A percentile compares a stretch with the other conserved stretches of the same genome.
These are phyloP conservation scores for Salvia splendens DNA, from an alignment of 257 asterid species.

Conservation along the genomic window DNA sequence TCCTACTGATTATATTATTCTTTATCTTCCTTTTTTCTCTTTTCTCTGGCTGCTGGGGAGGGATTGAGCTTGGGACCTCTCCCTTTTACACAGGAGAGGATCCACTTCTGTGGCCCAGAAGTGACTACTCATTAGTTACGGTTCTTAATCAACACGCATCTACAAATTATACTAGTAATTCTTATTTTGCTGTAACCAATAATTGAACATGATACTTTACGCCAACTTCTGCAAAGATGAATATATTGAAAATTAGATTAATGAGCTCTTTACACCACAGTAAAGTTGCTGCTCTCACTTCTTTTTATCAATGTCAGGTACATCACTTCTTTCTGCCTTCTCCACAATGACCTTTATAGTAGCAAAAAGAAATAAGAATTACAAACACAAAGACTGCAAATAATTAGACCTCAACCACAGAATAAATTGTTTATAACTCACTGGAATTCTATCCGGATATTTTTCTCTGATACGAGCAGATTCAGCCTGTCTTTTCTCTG, in stretches of 20 bases:
- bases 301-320: slow-evolving; percentile 77
- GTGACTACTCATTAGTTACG: too few species aligned
- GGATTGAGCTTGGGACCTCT: not conserved
- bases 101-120: not conserved
- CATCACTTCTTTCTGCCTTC: slow-evolving; percentile 65
- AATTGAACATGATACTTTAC: not conserved
- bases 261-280: not conserved
- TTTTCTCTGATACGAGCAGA: slow-evolving; percentile 58
- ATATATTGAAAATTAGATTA: not conserved
- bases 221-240: not conserved
- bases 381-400: not conserved
- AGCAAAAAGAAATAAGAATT: not conserved
- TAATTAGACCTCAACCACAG: not conserved
- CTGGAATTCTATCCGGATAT: slow-evolving; percentile 75
- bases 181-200: not conserved
- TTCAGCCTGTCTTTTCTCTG: slow-evolving; percentile 65
- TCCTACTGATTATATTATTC: not conserved
- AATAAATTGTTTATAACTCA: slow-evolving; percentile 33
- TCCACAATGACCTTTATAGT: slow-evolving; percentile 66
- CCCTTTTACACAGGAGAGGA: not conserved
- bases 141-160: not conserved
- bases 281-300: slow-evolving; percentile 50
- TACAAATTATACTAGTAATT: not conserved
- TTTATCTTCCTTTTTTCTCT: not conserved
- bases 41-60: not conserved